These are phyloP conservation scores for Tylopilus cervinicoccineus DNA, from an alignment of 768 basidiomycete genomes.

Conservation along the genomic window DNA sequence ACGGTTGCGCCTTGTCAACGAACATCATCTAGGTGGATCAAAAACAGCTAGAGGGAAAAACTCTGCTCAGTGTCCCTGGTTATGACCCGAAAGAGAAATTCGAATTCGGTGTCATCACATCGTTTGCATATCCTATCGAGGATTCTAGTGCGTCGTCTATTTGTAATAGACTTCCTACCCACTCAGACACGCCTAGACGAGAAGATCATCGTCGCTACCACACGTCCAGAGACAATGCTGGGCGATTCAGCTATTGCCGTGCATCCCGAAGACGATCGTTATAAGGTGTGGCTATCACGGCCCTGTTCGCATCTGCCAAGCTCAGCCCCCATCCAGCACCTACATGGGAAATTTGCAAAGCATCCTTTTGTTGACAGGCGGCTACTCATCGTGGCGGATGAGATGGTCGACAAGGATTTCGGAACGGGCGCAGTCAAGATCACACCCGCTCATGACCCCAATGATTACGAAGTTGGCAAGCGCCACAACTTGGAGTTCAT, in stretches of 20 bases:
- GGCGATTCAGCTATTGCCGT: constrained; percentile 98
- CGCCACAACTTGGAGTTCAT: constrained; percentile 89
- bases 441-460: constrained; percentile 95
- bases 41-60: constrained; percentile 80
- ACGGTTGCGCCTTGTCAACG: not conserved
- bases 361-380: constrained; percentile 89
- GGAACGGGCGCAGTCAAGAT: constrained; percentile 99
- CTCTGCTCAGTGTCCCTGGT: constrained; percentile 85
- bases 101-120: constrained; percentile 94
- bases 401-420: constrained; percentile 90
- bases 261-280: constrained; percentile 88
- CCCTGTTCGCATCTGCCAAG: not conserved
- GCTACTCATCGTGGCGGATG: constrained; percentile 84
- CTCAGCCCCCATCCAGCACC: constrained; percentile 48
- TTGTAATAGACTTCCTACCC: not conserved
- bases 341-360: constrained; percentile 86
- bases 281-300: constrained; percentile 48
- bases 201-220: constrained; percentile 90
- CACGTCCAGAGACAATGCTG: constrained; percentile 97
- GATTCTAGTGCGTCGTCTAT: constrained; percentile 55
- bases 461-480: constrained; percentile 92
- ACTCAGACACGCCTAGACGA: constrained; percentile 52
- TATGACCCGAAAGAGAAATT: constrained; percentile 95
- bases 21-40: constrained; percentile 70
- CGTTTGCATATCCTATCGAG: constrained; percentile 93